Evolutionary conservation across 176 grass and related monocot species (phyloP).

Genomic region (Eragrostis curvula): DNA sequence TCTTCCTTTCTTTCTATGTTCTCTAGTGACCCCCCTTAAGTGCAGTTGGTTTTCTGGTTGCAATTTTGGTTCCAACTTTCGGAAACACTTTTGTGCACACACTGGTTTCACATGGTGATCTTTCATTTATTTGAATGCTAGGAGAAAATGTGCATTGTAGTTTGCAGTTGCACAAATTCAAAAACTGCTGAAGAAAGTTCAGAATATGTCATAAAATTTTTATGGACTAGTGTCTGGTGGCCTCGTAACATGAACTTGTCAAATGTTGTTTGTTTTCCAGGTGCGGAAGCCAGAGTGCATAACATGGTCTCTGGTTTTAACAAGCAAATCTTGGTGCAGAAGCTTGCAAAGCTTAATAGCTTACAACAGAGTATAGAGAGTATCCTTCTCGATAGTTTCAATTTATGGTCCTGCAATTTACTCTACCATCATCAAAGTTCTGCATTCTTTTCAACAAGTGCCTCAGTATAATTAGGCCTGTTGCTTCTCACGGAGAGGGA

Average conservation of each 20-base stretch:
- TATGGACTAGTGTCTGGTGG: neutral
- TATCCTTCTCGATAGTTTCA: slow-evolving; percentile 67
- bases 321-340: slow-evolving; percentile 77
- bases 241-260: neutral
- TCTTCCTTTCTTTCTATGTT: neutral
- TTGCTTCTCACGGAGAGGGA: neutral
- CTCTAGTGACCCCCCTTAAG: neutral
- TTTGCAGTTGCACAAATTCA: neutral
- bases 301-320: slow-evolving; percentile 80
- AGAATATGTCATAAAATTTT: neutral
- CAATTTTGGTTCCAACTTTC: neutral
- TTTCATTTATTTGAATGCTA: neutral
- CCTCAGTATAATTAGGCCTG: neutral
- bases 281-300: slow-evolving; percentile 37
- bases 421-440: neutral
- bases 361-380: slow-evolving; percentile 98
- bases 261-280: slow-evolving; percentile 40
- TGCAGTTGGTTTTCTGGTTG: neutral
- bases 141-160: neutral
- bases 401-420: neutral
- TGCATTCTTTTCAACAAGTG: no score
- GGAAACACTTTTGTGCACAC: neutral
- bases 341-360: slow-evolving; percentile 88
- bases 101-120: neutral
- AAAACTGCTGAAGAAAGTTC: neutral